Evolutionary conservation across 495 filamentous ascomycete species (phyloP).

Genomic region (Penicillium alfredii): DNA sequence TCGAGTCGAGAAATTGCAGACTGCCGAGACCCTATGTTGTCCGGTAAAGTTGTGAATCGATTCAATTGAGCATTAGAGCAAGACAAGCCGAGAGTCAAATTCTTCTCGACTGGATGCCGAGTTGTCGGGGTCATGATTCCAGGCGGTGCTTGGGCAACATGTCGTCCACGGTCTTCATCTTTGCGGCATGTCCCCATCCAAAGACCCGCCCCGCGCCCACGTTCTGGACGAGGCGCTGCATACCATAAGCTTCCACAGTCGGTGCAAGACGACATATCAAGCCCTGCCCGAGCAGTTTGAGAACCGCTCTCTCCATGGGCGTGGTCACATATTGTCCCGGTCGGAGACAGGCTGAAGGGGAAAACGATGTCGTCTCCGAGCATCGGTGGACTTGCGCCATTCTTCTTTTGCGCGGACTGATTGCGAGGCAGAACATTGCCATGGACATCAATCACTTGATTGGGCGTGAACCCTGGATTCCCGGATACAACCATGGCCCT

Average conservation of each 20-base stretch:
- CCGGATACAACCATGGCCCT: slow-evolving; percentile 19
- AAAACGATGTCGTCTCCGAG: slow-evolving; percentile 71
- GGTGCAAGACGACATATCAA: too few species aligned
- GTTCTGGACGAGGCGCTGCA: slow-evolving; percentile 16
- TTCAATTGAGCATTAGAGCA: slow-evolving; percentile 2
- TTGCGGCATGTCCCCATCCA: slow-evolving; percentile 60
- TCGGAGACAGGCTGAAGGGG: slow-evolving; percentile 69
- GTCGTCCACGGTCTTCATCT: slow-evolving; percentile 7
- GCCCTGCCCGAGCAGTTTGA: too few species aligned
- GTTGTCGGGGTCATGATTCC: slow-evolving; percentile 27
- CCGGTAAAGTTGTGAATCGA: neutral
- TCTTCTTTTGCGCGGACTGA: slow-evolving; percentile 45
- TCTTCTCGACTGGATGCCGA: too few species aligned
- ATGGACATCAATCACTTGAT: slow-evolving; percentile 7
- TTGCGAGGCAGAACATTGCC: too few species aligned
- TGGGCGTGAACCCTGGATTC: slow-evolving; percentile 14
- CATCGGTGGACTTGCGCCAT: slow-evolving; percentile 68
- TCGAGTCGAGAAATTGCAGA: slow-evolving; percentile 34
- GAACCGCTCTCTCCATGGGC: slow-evolving; percentile 25
- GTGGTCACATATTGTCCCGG: slow-evolving; percentile 71
- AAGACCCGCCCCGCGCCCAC: slow-evolving; percentile 43
- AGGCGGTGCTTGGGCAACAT: slow-evolving; percentile 4
- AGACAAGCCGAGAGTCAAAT: slow-evolving; percentile 7
- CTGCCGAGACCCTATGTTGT: neutral
- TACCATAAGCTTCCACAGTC: slow-evolving; percentile 41